phyloP scores from a whole-genome alignment of 805 yeast species.

The Starmerella khaoyaiensis region DNA sequence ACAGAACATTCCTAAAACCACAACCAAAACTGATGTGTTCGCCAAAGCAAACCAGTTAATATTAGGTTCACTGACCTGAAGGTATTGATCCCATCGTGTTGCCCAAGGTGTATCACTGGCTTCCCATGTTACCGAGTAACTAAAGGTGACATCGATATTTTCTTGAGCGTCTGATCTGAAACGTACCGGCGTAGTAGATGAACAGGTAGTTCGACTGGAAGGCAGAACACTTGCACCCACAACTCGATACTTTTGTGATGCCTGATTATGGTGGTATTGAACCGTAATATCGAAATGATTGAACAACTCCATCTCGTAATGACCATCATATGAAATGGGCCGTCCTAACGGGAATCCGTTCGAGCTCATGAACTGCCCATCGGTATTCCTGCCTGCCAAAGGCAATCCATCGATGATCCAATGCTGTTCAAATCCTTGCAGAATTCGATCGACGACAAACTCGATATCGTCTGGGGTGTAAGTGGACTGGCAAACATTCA shows the following conservation, averaged over 20 bases:
- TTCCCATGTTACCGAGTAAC: slow-evolving; percentile 71
- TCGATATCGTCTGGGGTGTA: slow-evolving; percentile 56
- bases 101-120: slow-evolving; percentile 80
- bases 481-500: slow-evolving; percentile 43
- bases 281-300: slow-evolving; percentile 71
- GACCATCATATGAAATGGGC: slow-evolving; percentile 49
- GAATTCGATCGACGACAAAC: slow-evolving; percentile 66
- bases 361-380: slow-evolving; percentile 7
- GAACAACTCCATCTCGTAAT: slow-evolving; percentile 30
- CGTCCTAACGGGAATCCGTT: slow-evolving; percentile 23
- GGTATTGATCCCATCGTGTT: slow-evolving; percentile 95
- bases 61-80: slow-evolving; percentile 73
- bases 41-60: slow-evolving; percentile 92
- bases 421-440: slow-evolving; percentile 74
- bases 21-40: slow-evolving; percentile 71
- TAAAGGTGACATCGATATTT: slow-evolving; percentile 51
- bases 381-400: slow-evolving; percentile 54
- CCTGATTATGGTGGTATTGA: slow-evolving; percentile 65
- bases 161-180: slow-evolving; percentile 13
- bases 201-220: slow-evolving; percentile 37
- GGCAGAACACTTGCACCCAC: slow-evolving; percentile 83
- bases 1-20: slow-evolving; percentile 63
- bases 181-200: slow-evolving; percentile 28
- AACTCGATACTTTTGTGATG: slow-evolving; percentile 57
- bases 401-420: slow-evolving; percentile 96